phyloP scores from a whole-genome alignment of 768 basidiomycete species.

The Hirschioporus abietinus region DNA sequence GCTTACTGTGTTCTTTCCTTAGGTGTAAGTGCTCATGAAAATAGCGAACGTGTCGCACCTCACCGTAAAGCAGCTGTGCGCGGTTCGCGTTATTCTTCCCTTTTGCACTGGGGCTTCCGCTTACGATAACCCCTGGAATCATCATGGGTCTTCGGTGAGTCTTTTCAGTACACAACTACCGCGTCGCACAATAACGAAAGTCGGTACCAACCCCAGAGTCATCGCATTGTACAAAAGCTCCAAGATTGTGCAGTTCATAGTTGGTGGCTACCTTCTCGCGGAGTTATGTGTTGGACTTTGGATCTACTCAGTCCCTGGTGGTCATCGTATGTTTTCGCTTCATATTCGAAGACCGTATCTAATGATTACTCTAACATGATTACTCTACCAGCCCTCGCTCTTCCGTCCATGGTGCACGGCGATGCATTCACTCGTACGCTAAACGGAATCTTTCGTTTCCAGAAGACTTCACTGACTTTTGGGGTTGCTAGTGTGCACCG shows the following conservation, averaged over 20 bases:
- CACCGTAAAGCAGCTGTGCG: not conserved
- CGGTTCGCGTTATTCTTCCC: not conserved
- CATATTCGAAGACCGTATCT: not conserved
- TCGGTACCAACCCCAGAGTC: not conserved
- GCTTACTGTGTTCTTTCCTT: not conserved
- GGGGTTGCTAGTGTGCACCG: not conserved
- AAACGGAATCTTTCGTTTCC: not conserved
- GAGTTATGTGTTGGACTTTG: not conserved
- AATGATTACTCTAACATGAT: not conserved
- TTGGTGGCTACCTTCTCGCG: not conserved
- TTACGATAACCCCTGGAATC: not conserved
- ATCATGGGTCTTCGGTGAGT: conserved; percentile 2
- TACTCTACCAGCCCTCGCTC: not conserved
- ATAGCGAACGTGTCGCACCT: not conserved
- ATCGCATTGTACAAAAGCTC: not conserved
- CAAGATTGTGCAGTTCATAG: not conserved
- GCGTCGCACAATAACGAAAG: too few relatives aligned
- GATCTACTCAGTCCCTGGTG: not conserved
- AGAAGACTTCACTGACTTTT: not conserved
- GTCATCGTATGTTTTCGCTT: not conserved
- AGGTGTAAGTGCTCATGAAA: not conserved
- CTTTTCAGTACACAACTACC: not conserved
- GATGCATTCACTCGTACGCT: not conserved
- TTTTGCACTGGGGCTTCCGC: not conserved
- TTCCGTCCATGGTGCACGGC: not conserved